These are phyloP conservation scores for Cladosporium phlei DNA, from an alignment of 2,329 filamentous ascomycete genomes.

Conservation along the genomic window DNA sequence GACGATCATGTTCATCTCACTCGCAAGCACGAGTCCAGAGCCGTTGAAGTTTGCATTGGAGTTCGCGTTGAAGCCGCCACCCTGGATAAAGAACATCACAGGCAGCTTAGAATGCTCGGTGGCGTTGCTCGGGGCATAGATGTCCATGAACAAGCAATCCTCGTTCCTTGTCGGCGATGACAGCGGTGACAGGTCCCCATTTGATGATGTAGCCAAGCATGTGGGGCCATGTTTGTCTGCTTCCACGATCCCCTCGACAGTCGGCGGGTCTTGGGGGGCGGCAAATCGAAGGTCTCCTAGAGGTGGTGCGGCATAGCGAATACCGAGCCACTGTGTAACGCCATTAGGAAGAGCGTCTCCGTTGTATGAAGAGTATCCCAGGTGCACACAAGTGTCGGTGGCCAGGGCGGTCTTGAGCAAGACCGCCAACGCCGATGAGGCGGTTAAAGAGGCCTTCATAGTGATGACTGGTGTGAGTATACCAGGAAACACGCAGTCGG, in stretches of 20 bases:
- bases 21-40: constrained; percentile 55
- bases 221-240: constrained; percentile 46
- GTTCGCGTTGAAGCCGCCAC: constrained; percentile 45
- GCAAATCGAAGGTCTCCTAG: constrained; percentile 13
- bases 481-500: neutral
- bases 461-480: neutral
- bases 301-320: constrained; percentile 12
- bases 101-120: constrained; percentile 52
- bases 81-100: constrained; percentile 57
- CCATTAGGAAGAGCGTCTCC: constrained; percentile 7
- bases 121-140: constrained; percentile 56
- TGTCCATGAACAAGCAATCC: constrained; percentile 66
- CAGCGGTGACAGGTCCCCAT: neutral
- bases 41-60: constrained; percentile 53
- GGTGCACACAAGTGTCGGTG: constrained; percentile 48
- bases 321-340: constrained; percentile 13
- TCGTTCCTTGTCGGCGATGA: constrained; percentile 43
- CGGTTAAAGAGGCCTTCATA: constrained; percentile 5
- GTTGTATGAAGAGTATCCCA: constrained; percentile 54
- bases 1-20: constrained; percentile 58
- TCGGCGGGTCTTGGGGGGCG: constrained; percentile 8
- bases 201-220: constrained; percentile 28
- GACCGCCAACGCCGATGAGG: constrained; percentile 1
- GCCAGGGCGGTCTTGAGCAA: constrained; percentile 21
- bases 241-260: constrained; percentile 17